Evolutionary conservation across 1,139 yeast species (phyloP), one percentile per base, ranked within the genome.

Genomic region (Geotrichum histeridarum): DNA sequence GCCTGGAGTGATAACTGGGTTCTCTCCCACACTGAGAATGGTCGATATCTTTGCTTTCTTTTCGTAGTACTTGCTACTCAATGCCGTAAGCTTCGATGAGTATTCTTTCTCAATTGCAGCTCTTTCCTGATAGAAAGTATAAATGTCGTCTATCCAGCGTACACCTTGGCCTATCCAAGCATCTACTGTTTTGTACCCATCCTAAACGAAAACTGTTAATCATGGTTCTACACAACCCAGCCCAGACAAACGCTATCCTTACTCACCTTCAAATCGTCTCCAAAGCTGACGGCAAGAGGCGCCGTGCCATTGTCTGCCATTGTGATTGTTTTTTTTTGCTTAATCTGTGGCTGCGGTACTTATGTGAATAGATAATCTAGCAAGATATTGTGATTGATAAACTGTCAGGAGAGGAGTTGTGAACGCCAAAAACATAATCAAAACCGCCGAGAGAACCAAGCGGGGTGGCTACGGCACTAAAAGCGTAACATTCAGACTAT

Each of bases 1-100:
- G 0, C 99, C 99, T 0, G 99, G 98, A 0, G 99, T 93, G 54
- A 88, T 79, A 47, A 83, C 80, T 0, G 99, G 99, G 31, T 81
- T 80, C 60, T 89, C 96, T 31, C 99, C 99, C 7, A 94, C 99
- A 39, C 93, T 83, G 37, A 94, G 71, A 22, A 73, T 70, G 0
- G 94, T 80, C 31, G 89, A 77, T 11, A 77, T 70, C 63, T 81
- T 81, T 43, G 95, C 85, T 67, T 91, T 89, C 69, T 82, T 86
- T 56, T 84, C 86, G 64, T 88, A 83, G 62, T 82, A 87, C 58
- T 82, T 86, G 57, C 82, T 74, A 51, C 89, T 78, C 60, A 94
- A 72, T 8, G 79, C 79, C 57, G 80, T 77, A 53, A 94, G 73
- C 62, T 82, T 86, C 22, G 76, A 73, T 15, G 96, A 78, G 64